Evolutionary conservation across 345 rosid genomes (phyloP), one percentile per base, ranked within the genome.

Genomic region (Salix suchowensis): DNA sequence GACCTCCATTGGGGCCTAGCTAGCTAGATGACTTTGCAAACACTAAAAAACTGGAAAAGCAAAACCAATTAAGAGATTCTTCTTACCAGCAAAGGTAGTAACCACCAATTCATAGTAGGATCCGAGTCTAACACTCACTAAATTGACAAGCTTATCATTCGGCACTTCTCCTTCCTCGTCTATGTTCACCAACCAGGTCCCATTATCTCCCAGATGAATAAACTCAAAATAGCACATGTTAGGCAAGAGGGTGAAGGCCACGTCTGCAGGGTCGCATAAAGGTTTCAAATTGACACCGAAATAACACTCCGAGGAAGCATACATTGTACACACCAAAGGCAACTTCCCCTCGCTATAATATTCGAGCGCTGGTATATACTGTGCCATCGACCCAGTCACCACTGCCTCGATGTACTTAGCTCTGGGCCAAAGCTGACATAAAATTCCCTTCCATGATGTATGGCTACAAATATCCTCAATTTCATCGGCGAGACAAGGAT

Each of bases 301-400:
- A 80, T 90, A 90, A 72, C 89, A 86, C 83, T 90, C 94, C 3
- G 94, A 90, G 23, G 94, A 88, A 68, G 94, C 94, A 76, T 90
- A 90, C 94, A 90, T 90, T 21, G 91, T 76, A 70, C 88, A 87
- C 26, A 86, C 90, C 79, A 87, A 71, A 15, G 90, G 90, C 74
- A 90, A 52, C 85, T 86, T 88, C 78, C 87, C 86, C 15, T 69
- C 90, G 48, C 89, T 86, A 60, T 88, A 90, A 67, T 88, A 87
- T 52, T 90, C 83, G 2, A 90, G 84, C 8, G 90, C 79, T 14
- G 91, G 88, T 77, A 90, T 80, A 75, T 90, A 90, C 40, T 90
- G 94, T 7, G 94, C 86, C 94, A 90, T 90, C 21, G 94, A 86
- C 21, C 91, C 91, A 4, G 94, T 90, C 71, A 90, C 88, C 39